These are phyloP conservation scores for Cyclocybe aegerita DNA, from an alignment of 768 basidiomycete species.

Conservation along the genomic window DNA sequence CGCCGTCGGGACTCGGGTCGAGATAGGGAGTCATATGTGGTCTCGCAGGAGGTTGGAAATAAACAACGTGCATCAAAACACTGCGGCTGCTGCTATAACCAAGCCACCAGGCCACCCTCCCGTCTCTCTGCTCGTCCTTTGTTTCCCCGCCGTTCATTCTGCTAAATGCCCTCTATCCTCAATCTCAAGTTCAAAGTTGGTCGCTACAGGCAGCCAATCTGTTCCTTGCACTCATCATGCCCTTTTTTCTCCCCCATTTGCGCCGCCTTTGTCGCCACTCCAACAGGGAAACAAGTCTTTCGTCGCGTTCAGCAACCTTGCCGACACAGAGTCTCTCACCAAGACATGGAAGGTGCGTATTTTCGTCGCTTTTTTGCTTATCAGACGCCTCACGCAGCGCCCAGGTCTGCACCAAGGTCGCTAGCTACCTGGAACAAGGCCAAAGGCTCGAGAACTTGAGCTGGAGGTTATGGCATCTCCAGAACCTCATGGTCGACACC, in stretches of 20 bases:
- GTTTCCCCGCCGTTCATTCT: slow-evolving; percentile 8
- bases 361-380: slow-evolving; percentile 4
- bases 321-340: slow-evolving; percentile 81
- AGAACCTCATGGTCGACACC: slow-evolving; percentile 87
- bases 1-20: slow-evolving; percentile 20
- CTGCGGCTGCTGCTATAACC: slow-evolving; percentile 13
- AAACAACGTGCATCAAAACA: slow-evolving; percentile 21
- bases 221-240: slow-evolving; percentile 5
- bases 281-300: slow-evolving; percentile 91
- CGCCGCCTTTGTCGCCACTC: slow-evolving; percentile 14
- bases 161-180: slow-evolving; percentile 74
- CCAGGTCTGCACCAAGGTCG: slow-evolving; percentile 88
- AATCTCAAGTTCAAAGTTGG: slow-evolving; percentile 82
- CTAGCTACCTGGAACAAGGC: slow-evolving; percentile 87
- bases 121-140: slow-evolving; percentile 15
- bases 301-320: slow-evolving; percentile 87
- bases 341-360: slow-evolving; percentile 84
- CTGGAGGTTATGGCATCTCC: slow-evolving; percentile 92
- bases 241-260: slow-evolving; percentile 15
- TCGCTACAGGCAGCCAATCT: slow-evolving; percentile 18
- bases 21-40: slow-evolving; percentile 20
- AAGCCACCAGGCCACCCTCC: slow-evolving; percentile 10
- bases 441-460: slow-evolving; percentile 89
- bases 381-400: slow-evolving; percentile 3
- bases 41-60: slow-evolving; percentile 14